Base-by-base conservation (phyloP, 1,284 basidiomycete genomes). In the Sporisorium graminicola region DNA sequence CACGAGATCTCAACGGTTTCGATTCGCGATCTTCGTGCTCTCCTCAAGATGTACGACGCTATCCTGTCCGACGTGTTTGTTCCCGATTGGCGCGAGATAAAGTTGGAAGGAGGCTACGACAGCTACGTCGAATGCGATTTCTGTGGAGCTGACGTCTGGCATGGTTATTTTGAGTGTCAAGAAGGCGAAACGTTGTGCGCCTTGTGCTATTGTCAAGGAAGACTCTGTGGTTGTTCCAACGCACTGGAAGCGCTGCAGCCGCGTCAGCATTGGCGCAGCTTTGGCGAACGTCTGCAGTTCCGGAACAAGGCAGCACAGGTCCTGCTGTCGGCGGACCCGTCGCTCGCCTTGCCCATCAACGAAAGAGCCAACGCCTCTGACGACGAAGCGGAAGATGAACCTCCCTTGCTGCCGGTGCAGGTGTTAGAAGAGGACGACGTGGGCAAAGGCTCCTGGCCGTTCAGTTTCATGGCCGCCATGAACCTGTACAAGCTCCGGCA, bases 81-180 rank as follows among this genome's bases (percentile, higher is more conserved):
- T 6, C 57, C 70, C 22, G 70, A 70, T 20, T 77, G 74, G 74
- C 58, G 53, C 44, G 42, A 69, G 10, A 56, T 59, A 14, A 6
- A n/a, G 7, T 20, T 61, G 20, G 63, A 53, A 53, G 70, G 70
- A 52, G 57, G 35, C 13, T 5, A 31, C 27, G 63, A 70, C 43
- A 65, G 54, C 60, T 74, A 74, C 49, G 70, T 77, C 35, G 74
- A 77, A 46, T 77, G 74, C 64, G 74, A 77, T 53, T 73, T 77
- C 24, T 77, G 74, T 49, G 74, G 74, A 18, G 70, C 66, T 37
- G 56, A 70, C 33, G 58, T 74, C n/a, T 43, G 73, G 49, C 63
- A 65, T 29, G 66, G 65, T 54, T 77, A 54, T 43, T 74, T 77
- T n/a, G 74, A 77, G 42, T 77, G 74, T 44, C 33, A 46, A 18